phyloP scores from a whole-genome alignment of 2,329 filamentous ascomycete genomes.

The Aureobasidium sp. region DNA sequence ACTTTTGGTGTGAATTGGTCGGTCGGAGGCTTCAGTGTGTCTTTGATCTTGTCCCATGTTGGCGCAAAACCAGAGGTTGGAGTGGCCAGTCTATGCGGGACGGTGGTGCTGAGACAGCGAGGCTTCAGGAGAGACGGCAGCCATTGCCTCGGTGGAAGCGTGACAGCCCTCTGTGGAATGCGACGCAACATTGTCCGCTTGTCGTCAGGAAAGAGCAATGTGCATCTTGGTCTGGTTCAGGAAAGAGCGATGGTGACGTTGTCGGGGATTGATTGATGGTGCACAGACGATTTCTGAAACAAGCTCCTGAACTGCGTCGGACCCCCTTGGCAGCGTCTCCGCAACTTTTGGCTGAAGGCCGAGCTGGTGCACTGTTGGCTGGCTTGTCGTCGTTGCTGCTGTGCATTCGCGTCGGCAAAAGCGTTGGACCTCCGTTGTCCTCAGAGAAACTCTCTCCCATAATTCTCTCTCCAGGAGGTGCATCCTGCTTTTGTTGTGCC shows the following conservation, averaged over 20 bases:
- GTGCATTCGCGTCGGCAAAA: slow-evolving; percentile 10
- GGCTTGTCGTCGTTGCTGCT: neutral
- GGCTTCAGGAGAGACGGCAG: neutral
- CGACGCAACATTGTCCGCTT: neutral
- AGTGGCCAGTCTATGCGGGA: neutral
- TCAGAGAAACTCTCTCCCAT: neutral
- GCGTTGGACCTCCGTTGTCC: slow-evolving; percentile 14
- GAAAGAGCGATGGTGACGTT: slow-evolving; percentile 9
- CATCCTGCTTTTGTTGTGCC: neutral
- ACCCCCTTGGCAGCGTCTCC: slow-evolving; percentile 1
- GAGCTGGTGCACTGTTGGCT: neutral
- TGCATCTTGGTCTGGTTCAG: too few relatives aligned
- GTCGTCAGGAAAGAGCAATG: neutral
- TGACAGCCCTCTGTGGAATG: neutral
- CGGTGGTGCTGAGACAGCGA: slow-evolving; percentile 3
- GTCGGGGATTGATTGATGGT: neutral
- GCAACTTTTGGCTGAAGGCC: neutral
- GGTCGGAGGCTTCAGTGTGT: neutral
- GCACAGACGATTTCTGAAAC: slow-evolving; percentile 9
- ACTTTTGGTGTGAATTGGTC: neutral
- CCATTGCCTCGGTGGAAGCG: neutral
- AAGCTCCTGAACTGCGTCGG: neutral
- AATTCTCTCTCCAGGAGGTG: neutral
- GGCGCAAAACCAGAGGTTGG: slow-evolving; percentile 8
- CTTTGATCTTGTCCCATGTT: slow-evolving; percentile 12